A percentile compares a stretch with the other conserved stretches of the same genome.
phyloP scores from a whole-genome alignment of 345 rosid species.

The Heritiera littoralis region DNA sequence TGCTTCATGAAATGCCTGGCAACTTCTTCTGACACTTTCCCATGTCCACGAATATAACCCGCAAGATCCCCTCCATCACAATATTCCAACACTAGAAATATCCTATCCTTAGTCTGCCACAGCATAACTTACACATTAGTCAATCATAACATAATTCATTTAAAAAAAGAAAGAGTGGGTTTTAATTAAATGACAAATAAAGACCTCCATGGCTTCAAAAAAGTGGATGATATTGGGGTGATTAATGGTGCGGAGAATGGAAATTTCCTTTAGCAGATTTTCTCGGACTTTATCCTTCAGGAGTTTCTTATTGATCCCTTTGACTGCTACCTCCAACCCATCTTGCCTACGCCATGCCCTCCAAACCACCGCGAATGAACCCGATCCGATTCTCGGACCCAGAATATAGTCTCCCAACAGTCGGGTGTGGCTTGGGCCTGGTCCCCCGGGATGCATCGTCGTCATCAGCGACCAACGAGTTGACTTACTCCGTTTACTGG shows the following conservation, averaged over 20 bases:
- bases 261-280: constrained; percentile 70
- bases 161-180: background rate
- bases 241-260: constrained; percentile 70
- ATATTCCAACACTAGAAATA: constrained; percentile 74
- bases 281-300: constrained; percentile 64
- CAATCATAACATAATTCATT: background rate
- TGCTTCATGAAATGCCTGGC: constrained; percentile 81
- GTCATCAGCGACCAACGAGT: constrained; percentile 10
- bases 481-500: background rate
- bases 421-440: constrained; percentile 29
- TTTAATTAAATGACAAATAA: background rate
- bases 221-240: constrained; percentile 67
- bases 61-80: constrained; percentile 91
- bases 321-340: constrained; percentile 62
- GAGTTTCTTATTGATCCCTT: constrained; percentile 72
- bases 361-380: constrained; percentile 83
- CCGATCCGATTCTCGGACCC: constrained; percentile 70
- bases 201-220: constrained; percentile 55
- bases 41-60: constrained; percentile 56
- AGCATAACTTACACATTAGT: constrained; percentile 10
- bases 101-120: constrained; percentile 58
- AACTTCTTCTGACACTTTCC: constrained; percentile 63
- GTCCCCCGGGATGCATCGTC: constrained; percentile 43
- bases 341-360: constrained; percentile 50
- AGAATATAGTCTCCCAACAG: constrained; percentile 65